Conservation (phyloP, 306 rosid genomes). For the Pyrus bretschneideri region DNA sequence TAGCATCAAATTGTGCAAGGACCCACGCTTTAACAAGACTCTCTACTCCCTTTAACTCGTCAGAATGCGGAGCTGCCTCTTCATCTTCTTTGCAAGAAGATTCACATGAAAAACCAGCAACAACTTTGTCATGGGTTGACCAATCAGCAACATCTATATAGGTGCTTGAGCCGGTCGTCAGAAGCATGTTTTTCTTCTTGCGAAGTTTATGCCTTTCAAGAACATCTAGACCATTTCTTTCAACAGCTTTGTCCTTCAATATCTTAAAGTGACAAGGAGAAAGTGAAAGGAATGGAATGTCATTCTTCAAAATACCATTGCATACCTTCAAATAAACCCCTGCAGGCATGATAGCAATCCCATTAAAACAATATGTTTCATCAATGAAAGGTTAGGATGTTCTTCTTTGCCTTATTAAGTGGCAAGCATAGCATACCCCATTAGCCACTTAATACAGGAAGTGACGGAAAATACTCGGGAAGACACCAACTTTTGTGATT, state of each 20-base stretch:
- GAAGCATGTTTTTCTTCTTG: slow-evolving; percentile 36
- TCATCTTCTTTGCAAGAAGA: slow-evolving; percentile 38
- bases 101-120: slow-evolving; percentile 45
- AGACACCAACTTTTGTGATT: not conserved
- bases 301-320: slow-evolving; percentile 37
- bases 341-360: slow-evolving; percentile 31
- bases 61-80: slow-evolving; percentile 36
- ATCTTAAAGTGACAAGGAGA: slow-evolving; percentile 69
- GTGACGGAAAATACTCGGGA: not conserved
- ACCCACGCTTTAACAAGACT: slow-evolving; percentile 63
- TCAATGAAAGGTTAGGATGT: slow-evolving; percentile 1
- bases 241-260: slow-evolving; percentile 34
- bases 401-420: not conserved
- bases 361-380: slow-evolving; percentile 11
- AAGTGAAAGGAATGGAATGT: slow-evolving; percentile 48
- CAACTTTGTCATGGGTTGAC: slow-evolving; percentile 49
- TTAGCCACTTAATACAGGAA: not conserved
- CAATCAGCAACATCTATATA: slow-evolving; percentile 46
- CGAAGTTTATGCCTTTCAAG: slow-evolving; percentile 28
- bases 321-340: slow-evolving; percentile 78
- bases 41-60: slow-evolving; percentile 42
- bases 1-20: slow-evolving; percentile 60
- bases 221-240: slow-evolving; percentile 53
- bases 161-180: slow-evolving; percentile 35
- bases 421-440: no score